These are phyloP conservation scores for Aspergillus kassunensis DNA, from an alignment of 495 filamentous ascomycete species.

Conservation along the genomic window DNA sequence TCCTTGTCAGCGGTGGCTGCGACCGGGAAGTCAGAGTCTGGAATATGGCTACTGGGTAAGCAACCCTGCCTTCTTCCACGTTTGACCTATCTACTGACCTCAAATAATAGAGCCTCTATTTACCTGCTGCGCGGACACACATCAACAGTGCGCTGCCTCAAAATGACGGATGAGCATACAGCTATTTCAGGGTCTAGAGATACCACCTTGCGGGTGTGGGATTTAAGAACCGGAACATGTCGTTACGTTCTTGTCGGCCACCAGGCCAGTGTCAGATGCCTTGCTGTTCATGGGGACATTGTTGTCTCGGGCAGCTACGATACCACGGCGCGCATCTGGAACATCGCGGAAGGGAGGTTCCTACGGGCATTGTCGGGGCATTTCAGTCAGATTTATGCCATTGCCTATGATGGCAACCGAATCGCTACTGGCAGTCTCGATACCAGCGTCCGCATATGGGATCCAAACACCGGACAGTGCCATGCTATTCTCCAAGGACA, in stretches of 20 bases:
- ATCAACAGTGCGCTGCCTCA: constrained; percentile 92
- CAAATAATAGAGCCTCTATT: constrained; percentile 56
- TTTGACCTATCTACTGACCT: not conserved
- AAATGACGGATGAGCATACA: constrained; percentile 91
- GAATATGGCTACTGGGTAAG: constrained; percentile 94
- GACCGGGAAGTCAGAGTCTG: constrained; percentile 96
- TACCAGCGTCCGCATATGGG: constrained; percentile 96
- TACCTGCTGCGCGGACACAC: constrained; percentile 90
- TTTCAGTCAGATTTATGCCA: constrained; percentile 98
- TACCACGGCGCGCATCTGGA: constrained; percentile 95
- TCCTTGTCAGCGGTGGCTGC: constrained; percentile 91
- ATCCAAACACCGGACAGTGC: constrained; percentile 81
- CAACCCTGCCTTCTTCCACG: not conserved
- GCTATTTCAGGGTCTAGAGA: constrained; percentile 96
- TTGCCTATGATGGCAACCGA: constrained; percentile 88
- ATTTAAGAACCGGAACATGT: constrained; percentile 81
- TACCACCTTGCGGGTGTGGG: constrained; percentile 92
- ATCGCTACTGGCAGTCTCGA: constrained; percentile 97
- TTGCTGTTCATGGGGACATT: constrained; percentile 92
- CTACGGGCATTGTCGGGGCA: constrained; percentile 87
- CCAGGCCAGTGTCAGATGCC: constrained; percentile 91
- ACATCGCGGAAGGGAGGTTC: constrained; percentile 88
- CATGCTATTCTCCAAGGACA: constrained; percentile 95
- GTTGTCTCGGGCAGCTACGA: constrained; percentile 97
- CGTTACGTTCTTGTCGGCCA: constrained; percentile 91